Evolutionary conservation across 139 green algal genomes (phyloP), one percentile per base, ranked within the genome.

Genomic region (Prasinococcaceae sp.): DNA sequence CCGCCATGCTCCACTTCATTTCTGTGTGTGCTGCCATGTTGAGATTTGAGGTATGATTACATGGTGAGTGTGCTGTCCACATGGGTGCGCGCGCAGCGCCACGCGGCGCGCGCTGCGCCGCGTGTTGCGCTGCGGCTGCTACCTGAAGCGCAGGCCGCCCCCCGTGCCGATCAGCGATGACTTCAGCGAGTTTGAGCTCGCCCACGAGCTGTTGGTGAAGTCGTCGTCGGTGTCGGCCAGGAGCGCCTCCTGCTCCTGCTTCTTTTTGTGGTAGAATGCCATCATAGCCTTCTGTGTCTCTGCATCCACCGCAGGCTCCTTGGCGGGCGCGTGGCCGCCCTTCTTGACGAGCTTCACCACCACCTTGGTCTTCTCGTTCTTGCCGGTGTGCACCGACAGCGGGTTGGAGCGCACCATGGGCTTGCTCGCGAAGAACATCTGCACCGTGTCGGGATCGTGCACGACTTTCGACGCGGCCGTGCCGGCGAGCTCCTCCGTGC

Each of bases 221-320:
- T 56, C 49, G 61, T 86, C 76, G 29, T 88, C 78, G 9, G 80
- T 51, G 52, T 88, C n/a, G n/a, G n/a, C n/a, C n/a, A n/a, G n/a
- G n/a, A n/a, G n/a, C n/a, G n/a, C n/a, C 51, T 85, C 63, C 64
- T 86, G 66, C 47, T 88, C 77, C 54, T 90, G 79, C n/a, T n/a
- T n/a, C 63, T 87, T 85, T 55, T 90, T 88, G 66, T 83, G 67
- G 63, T 87, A 86, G 29, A 44, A 90, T 2, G 81, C 68, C 67
- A 93, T 74, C 81, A 93, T 93, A 6, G 70, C 73, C 50, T 93
- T 88, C 25, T 93, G 79, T 12, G 79, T 84, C 6, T 84, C 81
- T 23, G 59, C 55, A 58, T 88, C 78, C n/a, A 85, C 70, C 4
- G 52, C 50, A 3, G 67, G 63, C 51, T 84, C 76, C 20, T 69